Conservation (phyloP, 345 rosid species). For the Conringia planisiliqua region DNA sequence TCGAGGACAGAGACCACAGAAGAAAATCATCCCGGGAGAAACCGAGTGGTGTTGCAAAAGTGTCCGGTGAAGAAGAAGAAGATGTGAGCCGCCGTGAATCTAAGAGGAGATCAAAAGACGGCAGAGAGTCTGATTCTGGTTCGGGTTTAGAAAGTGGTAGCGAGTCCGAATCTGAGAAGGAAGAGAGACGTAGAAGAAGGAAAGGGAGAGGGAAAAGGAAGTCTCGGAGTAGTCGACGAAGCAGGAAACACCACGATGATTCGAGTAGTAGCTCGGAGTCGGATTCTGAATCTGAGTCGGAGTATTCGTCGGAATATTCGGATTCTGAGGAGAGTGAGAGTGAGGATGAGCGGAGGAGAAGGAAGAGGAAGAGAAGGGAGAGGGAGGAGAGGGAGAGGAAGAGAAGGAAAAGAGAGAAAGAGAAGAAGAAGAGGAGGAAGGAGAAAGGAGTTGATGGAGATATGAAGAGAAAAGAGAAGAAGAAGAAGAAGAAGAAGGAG, state of each 20-base stretch:
- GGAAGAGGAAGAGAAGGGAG: constrained; percentile 40
- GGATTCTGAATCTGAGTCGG: constrained; percentile 42
- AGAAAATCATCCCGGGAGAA: constrained; percentile 25
- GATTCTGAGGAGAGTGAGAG: constrained; percentile 42
- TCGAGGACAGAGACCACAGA: constrained; percentile 17
- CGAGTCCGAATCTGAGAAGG: constrained; percentile 37
- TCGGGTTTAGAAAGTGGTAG: constrained; percentile 29
- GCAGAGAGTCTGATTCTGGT: constrained; percentile 14
- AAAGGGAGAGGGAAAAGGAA: constrained; percentile 33
- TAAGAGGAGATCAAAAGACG: constrained; percentile 29
- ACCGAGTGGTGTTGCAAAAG: constrained; percentile 13
- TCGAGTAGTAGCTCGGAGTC: constrained; percentile 35
- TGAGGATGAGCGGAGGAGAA: constrained; percentile 37
- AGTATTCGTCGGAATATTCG: constrained; percentile 45
- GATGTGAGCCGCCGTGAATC: constrained; percentile 30
- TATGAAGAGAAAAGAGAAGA: constrained; percentile 35
- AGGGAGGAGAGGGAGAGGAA: constrained; percentile 28
- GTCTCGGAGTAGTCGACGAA: constrained; percentile 37
- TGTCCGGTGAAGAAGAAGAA: constrained; percentile 32
- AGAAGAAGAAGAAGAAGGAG: constrained; percentile 39
- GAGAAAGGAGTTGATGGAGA: constrained; percentile 21
- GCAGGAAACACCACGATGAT: constrained; percentile 25
- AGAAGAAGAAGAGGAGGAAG: constrained; percentile 26
- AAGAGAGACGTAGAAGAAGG: constrained; percentile 33
- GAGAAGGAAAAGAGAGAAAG: constrained; percentile 19